Evolutionary conservation across 2,329 filamentous ascomycete species (phyloP).

Genomic region (Paecilomyces fulvus): DNA sequence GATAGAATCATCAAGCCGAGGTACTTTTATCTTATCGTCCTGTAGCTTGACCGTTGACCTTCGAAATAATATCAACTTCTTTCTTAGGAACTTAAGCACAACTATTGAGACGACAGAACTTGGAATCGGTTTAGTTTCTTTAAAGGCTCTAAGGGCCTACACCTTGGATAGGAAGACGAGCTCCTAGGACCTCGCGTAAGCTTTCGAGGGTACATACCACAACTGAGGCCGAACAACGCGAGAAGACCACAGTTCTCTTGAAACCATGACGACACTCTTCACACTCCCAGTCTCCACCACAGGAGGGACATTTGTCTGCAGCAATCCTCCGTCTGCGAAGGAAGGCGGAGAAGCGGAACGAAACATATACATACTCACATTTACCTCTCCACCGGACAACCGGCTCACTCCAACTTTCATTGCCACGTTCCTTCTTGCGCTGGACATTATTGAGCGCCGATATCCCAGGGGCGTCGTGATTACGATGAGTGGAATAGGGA

Average conservation of each 20-base stretch:
- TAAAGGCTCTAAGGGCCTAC: neutral
- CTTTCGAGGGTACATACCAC: neutral
- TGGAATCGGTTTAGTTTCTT: neutral
- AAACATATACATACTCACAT: slow-evolving; percentile 63
- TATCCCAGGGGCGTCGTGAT: slow-evolving; percentile 65
- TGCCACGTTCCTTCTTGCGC: slow-evolving; percentile 57
- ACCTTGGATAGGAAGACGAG: neutral
- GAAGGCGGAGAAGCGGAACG: slow-evolving; percentile 9
- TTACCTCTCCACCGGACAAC: slow-evolving; percentile 66
- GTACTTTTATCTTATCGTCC: neutral
- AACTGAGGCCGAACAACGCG: neutral
- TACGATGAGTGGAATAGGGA: slow-evolving; percentile 65
- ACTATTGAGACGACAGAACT: neutral
- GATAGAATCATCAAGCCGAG: neutral
- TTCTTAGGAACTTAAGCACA: neutral
- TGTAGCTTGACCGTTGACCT: neutral
- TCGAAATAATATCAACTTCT: neutral
- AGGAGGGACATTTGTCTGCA: slow-evolving; percentile 43
- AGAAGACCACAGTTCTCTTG: neutral
- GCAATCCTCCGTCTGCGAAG: slow-evolving; percentile 33
- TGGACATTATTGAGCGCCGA: slow-evolving; percentile 65
- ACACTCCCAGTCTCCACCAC: slow-evolving; percentile 48
- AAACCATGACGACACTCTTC: slow-evolving; percentile 43
- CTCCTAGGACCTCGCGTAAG: neutral
- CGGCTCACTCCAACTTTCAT: slow-evolving; percentile 62